Conservation (phyloP, 164 flowering plant species). For the Vitis labrusca region DNA sequence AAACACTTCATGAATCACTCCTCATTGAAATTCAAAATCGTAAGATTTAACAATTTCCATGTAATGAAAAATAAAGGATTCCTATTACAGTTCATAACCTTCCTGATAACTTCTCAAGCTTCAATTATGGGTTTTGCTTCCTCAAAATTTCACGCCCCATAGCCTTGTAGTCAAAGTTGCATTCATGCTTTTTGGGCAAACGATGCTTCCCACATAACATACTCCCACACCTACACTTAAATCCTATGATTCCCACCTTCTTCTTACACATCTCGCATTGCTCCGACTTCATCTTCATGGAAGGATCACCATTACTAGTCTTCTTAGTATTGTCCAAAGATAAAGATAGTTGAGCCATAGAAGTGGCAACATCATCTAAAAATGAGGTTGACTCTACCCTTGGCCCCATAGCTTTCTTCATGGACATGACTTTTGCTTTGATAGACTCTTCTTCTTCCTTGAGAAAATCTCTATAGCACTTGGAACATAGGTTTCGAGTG, state of each 20-base stretch:
- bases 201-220: constrained; percentile 24
- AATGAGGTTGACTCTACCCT: too few species aligned
- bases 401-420: too few species aligned
- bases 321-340: too few species aligned
- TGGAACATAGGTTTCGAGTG: constrained; percentile 4
- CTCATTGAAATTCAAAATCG: too few species aligned
- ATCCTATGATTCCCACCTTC: constrained; percentile 24
- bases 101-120: constrained; percentile 15
- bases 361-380: too few species aligned
- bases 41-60: too few species aligned
- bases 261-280: constrained; percentile 16
- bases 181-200: constrained; percentile 22
- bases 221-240: constrained; percentile 24
- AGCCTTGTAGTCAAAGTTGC: constrained; percentile 23
- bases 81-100: not conserved
- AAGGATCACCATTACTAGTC: too few species aligned
- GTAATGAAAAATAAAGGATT: too few species aligned
- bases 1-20: too few species aligned
- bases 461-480: constrained; percentile 7
- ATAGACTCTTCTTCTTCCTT: not conserved
- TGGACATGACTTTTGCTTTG: too few species aligned
- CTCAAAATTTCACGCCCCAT: constrained; percentile 9
- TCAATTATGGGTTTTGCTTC: constrained; percentile 14
- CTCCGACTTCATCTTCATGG: too few species aligned
- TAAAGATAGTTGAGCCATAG: too few species aligned